Base-by-base conservation (phyloP, 2,329 filamentous ascomycete genomes). In the Fusarium luffae region DNA sequence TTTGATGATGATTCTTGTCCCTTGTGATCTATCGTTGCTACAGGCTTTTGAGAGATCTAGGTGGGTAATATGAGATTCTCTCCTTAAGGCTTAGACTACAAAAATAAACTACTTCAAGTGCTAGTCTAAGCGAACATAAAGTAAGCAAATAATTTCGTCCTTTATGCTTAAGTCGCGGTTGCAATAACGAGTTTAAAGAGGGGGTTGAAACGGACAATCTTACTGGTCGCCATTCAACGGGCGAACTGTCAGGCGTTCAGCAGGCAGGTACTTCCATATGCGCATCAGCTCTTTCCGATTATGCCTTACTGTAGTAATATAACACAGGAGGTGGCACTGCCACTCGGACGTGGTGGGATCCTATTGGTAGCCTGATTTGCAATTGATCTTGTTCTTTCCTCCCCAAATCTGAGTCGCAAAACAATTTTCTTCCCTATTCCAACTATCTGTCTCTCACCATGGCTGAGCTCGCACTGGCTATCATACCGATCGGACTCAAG, bases 401-500 rank as follows among this genome's bases (percentile, higher is more conserved):
- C 4, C 21, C 21, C 21, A 21, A 14, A 4, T 11, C 28, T 23
- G 8, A 14, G 11, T 7, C 28, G 8, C 19, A 32, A 3, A 16
- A 34, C 7, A 34, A 28, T 28, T 25, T 25, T 25, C 25, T 10
- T 25, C 25, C 25, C 8, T 25, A 25, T 25, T 25, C 25, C 25
- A 25, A 25, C 25, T 25, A 25, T 9, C 25, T 25, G 3, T 25
- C 25, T 3, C 25, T 25, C 25, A 25, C 8, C 3, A 60, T 60
- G 57, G 43, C 52, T 3, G 58, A 60, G 16, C 43, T 60, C 4
- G 52, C 58, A 2, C 21, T 60, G 0, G 58, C 58, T n/a, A 37
- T 60, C 9, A 58, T 60, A 8, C 58, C 58, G 0, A 23, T 49
- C 2, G 52, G 58, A 1, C 14, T 60, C 18, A 28, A 60, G 12